phyloP scores from a whole-genome alignment of 2,329 filamentous ascomycete genomes.

The Mollisia scopiformis region DNA sequence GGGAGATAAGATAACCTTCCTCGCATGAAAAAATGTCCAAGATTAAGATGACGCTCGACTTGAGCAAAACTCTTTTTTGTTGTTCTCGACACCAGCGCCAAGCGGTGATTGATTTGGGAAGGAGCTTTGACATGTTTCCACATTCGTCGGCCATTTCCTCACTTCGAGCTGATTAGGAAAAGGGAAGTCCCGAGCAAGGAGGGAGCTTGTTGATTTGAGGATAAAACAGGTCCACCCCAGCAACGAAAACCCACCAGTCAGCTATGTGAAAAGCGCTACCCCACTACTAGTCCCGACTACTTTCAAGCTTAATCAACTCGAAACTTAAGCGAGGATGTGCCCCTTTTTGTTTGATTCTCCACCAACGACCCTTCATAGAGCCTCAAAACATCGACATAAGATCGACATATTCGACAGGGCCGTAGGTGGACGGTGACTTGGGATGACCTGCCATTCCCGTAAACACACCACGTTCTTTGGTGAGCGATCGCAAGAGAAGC shows the following conservation, averaged over 20 bases:
- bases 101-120: background rate
- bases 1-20: background rate
- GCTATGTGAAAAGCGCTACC: background rate
- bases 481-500: background rate
- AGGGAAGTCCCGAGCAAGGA: background rate
- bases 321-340: constrained; percentile 2
- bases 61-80: background rate
- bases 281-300: background rate
- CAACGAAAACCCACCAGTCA: constrained; percentile 7
- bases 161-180: too few species aligned
- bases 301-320: constrained; percentile 14
- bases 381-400: background rate
- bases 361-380: constrained; percentile 1
- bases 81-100: background rate
- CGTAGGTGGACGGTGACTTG: background rate
- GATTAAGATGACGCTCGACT: background rate
- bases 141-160: background rate
- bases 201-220: background rate
- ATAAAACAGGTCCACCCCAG: background rate
- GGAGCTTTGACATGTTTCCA: background rate
- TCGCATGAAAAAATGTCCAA: background rate
- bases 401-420: background rate
- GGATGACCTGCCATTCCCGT: background rate
- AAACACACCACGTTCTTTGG: background rate
- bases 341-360: background rate